These are phyloP conservation scores for Solanum arcanum DNA, from an alignment of 257 asterid genomes.

Conservation along the genomic window DNA sequence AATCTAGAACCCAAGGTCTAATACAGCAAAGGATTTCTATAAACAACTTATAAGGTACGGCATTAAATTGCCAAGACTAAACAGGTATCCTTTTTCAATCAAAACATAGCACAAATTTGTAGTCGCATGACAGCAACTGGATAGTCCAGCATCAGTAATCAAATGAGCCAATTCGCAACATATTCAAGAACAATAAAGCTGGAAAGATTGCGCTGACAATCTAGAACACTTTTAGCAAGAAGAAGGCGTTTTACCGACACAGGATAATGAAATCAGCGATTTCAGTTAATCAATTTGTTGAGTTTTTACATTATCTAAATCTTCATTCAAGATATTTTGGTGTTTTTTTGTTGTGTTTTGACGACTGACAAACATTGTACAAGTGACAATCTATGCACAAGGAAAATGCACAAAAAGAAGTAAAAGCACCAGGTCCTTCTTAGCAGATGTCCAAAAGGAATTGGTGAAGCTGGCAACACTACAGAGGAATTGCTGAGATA, in stretches of 20 bases:
- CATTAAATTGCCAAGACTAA: background rate
- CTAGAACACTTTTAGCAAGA: constrained; percentile 48
- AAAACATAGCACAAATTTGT: background rate
- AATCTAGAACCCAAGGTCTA: constrained; percentile 2
- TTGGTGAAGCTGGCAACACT: background rate
- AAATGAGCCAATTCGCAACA: constrained; percentile 30
- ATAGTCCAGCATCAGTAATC: background rate
- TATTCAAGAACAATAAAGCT: constrained; percentile 56
- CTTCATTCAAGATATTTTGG: background rate
- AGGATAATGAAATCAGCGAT: constrained; percentile 44
- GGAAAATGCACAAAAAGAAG: background rate
- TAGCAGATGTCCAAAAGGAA: background rate
- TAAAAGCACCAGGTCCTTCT: background rate
- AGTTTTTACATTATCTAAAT: background rate
- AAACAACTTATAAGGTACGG: background rate
- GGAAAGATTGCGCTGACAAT: constrained; percentile 54
- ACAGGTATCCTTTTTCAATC: background rate
- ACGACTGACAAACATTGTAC: background rate
- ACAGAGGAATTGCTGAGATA: background rate
- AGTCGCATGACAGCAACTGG: background rate
- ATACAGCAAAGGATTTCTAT: background rate
- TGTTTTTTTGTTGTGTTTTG: background rate
- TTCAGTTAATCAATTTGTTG: constrained; percentile 7
- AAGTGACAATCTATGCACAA: too few relatives aligned
- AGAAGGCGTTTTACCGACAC: constrained; percentile 42